These are phyloP conservation scores for Arthrobotrys entomopaga DNA, from an alignment of 2,329 filamentous ascomycete genomes.

Conservation along the genomic window DNA sequence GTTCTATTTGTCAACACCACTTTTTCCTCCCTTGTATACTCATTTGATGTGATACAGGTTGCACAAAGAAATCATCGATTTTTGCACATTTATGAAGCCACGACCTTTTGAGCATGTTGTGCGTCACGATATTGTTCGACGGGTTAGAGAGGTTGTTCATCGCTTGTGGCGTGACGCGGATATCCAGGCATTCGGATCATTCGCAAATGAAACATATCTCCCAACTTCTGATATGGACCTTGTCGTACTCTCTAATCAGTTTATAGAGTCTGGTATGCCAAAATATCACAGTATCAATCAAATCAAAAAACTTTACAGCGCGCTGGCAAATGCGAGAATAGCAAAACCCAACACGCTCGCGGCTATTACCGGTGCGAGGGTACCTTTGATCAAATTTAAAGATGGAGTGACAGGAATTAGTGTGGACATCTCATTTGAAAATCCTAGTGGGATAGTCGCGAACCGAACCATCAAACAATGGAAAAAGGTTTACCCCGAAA, in stretches of 20 bases:
- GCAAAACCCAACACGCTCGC: constrained; percentile 14
- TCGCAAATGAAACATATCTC: constrained; percentile 81
- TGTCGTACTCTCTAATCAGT: constrained; percentile 76
- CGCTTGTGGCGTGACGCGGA: constrained; percentile 70
- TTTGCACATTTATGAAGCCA: constrained; percentile 85
- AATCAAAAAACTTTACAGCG: constrained; percentile 28
- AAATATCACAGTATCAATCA: constrained; percentile 62
- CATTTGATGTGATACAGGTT: constrained; percentile 68
- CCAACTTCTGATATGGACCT: constrained; percentile 93
- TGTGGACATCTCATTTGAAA: constrained; percentile 95
- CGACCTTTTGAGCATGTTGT: constrained; percentile 79
- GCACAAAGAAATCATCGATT: constrained; percentile 89
- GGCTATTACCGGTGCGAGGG: constrained; percentile 66
- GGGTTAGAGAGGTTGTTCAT: constrained; percentile 72
- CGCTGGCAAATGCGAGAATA: constrained; percentile 20
- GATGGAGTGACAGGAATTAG: constrained; percentile 81
- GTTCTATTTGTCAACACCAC: too few relatives aligned
- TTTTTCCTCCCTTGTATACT: too few relatives aligned
- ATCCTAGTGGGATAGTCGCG: constrained; percentile 80
- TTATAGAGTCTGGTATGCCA: constrained; percentile 67
- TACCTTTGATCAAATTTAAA: constrained; percentile 91
- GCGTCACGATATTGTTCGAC: constrained; percentile 76
- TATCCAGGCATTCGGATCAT: constrained; percentile 87
- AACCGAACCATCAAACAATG: constrained; percentile 82
- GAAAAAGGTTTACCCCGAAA: constrained; percentile 81